Conservation (phyloP, 192 early-diverging fungal genomes). For the Pilaira anomala region DNA sequence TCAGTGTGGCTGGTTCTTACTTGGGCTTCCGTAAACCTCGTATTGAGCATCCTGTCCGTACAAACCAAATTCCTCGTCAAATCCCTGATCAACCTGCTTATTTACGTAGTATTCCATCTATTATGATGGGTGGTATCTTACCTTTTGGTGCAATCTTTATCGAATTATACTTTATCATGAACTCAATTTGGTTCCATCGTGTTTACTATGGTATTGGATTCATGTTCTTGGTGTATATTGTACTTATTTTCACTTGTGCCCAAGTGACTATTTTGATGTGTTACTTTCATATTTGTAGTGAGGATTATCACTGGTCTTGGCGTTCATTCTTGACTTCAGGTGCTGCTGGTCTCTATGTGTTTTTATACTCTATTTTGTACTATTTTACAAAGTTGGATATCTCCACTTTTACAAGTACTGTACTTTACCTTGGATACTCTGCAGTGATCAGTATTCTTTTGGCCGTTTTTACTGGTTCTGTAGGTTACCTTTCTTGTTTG, state of each 20-base stretch:
- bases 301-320: slow-evolving; percentile 89
- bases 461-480: slow-evolving; percentile 67
- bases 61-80: slow-evolving; percentile 93
- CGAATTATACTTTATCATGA: slow-evolving; percentile 96
- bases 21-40: slow-evolving; percentile 66
- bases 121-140: slow-evolving; percentile 79
- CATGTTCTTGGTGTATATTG: slow-evolving; percentile 81
- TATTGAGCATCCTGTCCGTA: slow-evolving; percentile 74
- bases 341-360: slow-evolving; percentile 85
- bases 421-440: slow-evolving; percentile 91
- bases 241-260: slow-evolving; percentile 80
- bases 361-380: slow-evolving; percentile 87
- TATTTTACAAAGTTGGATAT: slow-evolving; percentile 81
- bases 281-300: slow-evolving; percentile 87
- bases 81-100: slow-evolving; percentile 89
- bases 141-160: slow-evolving; percentile 95
- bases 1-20: slow-evolving; percentile 78
- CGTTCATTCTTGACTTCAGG: slow-evolving; percentile 84
- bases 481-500: slow-evolving; percentile 76
- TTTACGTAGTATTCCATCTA: slow-evolving; percentile 68
- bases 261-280: slow-evolving; percentile 87
- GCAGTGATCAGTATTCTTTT: slow-evolving; percentile 71
- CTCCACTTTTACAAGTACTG: slow-evolving; percentile 70
- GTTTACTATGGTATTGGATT: slow-evolving; percentile 95
- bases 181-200: slow-evolving; percentile 91